A percentile compares a stretch with the other conserved stretches of the same genome.
These are phyloP conservation scores for Agrocybe chaxingu DNA, from an alignment of 768 basidiomycete genomes.

Conservation along the genomic window DNA sequence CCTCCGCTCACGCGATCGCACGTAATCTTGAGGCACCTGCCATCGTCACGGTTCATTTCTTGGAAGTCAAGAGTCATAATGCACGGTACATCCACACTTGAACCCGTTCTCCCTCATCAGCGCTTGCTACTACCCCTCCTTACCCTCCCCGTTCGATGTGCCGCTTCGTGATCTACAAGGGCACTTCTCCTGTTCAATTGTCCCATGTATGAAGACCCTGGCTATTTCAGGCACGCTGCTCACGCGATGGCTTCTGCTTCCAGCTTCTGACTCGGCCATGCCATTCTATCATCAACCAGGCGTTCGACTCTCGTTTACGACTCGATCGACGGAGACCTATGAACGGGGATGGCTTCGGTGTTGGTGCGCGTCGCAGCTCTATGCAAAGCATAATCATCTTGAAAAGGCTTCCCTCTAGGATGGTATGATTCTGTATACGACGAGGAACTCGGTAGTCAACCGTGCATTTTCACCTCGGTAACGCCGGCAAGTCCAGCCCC, in stretches of 20 bases:
- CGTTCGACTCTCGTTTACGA: conserved; percentile 90
- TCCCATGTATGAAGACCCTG: conserved; percentile 58
- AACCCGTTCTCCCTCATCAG: conserved; percentile 3
- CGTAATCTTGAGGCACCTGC: conserved; percentile 24
- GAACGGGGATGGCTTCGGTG: conserved; percentile 95
- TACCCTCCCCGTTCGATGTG: conserved; percentile 50
- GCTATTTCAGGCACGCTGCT: background rate
- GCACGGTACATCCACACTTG: background rate
- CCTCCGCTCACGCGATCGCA: conserved; percentile 31
- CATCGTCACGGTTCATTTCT: background rate
- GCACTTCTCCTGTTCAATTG: conserved; percentile 87
- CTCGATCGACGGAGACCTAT: conserved; percentile 81
- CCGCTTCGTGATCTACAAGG: conserved; percentile 93
- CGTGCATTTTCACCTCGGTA: conserved; percentile 94
- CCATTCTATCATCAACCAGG: conserved; percentile 97
- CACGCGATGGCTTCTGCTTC: background rate
- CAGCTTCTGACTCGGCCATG: conserved; percentile 90
- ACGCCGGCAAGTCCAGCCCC: conserved; percentile 63
- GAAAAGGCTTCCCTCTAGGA: conserved; percentile 38
- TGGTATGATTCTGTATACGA: conserved; percentile 93
- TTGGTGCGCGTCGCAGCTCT: conserved; percentile 49
- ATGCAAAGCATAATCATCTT: background rate
- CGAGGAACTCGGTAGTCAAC: conserved; percentile 79
- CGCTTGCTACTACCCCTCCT: conserved; percentile 5
- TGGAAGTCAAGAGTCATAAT: conserved; percentile 7